phyloP scores from a whole-genome alignment of 805 yeast species.

The Metschnikowia reukaufii region DNA sequence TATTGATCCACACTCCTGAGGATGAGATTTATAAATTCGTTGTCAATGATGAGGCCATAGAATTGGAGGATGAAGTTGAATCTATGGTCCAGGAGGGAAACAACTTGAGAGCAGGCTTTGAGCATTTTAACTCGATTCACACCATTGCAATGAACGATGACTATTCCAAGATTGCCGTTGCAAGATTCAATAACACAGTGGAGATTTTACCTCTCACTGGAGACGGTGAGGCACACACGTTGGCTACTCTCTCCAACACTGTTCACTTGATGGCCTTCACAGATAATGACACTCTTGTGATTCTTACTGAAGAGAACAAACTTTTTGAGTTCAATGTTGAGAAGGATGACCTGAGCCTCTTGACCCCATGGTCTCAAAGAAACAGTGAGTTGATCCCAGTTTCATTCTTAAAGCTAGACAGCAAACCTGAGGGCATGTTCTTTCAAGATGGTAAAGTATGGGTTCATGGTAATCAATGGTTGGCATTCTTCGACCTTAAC shows the following conservation, averaged over 20 bases:
- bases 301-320: constrained; percentile 72
- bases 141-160: constrained; percentile 50
- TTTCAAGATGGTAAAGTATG: constrained; percentile 56
- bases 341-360: constrained; percentile 26
- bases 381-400: constrained; percentile 76
- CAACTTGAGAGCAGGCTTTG: constrained; percentile 30
- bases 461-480: constrained; percentile 88
- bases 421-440: constrained; percentile 74
- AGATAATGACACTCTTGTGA: constrained; percentile 49
- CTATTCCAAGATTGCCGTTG: constrained; percentile 49
- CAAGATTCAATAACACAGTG: constrained; percentile 66
- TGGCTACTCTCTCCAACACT: constrained; percentile 59
- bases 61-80: constrained; percentile 46
- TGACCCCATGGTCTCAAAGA: constrained; percentile 76
- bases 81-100: constrained; percentile 17
- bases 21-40: constrained; percentile 54
- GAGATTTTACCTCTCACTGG: constrained; percentile 45
- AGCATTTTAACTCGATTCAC: constrained; percentile 52
- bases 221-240: constrained; percentile 30
- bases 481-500: constrained; percentile 68
- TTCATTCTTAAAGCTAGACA: constrained; percentile 53
- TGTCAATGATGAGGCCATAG: constrained; percentile 26
- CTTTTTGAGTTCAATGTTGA: constrained; percentile 58
- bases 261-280: constrained; percentile 66
- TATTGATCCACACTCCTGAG: constrained; percentile 57